Conservation (phyloP, 208 protist genomes). For the Phytomonas serpens region DNA sequence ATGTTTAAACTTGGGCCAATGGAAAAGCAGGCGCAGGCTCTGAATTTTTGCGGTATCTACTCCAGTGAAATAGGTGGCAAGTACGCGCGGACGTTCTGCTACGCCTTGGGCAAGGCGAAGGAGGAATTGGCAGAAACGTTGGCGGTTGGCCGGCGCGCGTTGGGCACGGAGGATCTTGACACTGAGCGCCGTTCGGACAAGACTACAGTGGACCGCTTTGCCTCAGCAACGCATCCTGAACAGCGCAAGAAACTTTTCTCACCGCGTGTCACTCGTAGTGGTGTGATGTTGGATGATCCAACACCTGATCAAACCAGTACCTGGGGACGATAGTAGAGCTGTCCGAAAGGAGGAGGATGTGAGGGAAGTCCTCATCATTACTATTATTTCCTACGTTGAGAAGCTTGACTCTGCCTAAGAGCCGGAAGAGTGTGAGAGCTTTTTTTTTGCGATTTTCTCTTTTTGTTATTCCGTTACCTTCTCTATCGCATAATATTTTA, state of each 20-base stretch:
- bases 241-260: constrained; percentile 70
- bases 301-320: constrained; percentile 47
- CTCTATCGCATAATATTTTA: background rate
- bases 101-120: constrained; percentile 74
- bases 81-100: constrained; percentile 80
- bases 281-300: constrained; percentile 52
- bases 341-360: background rate
- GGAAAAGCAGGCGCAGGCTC: constrained; percentile 58
- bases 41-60: constrained; percentile 61
- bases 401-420: background rate
- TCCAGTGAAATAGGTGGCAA: constrained; percentile 67
- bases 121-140: constrained; percentile 36
- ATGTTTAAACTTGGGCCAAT: constrained; percentile 46
- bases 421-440: no score
- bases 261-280: constrained; percentile 25
- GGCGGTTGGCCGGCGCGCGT: constrained; percentile 25
- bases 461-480: background rate
- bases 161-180: constrained; percentile 32
- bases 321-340: constrained; percentile 21
- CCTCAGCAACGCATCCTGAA: constrained; percentile 78
- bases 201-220: constrained; percentile 58
- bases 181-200: constrained; percentile 41
- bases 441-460: background rate
- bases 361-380: background rate
- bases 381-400: background rate